Evolutionary conservation across 2,329 filamentous ascomycete genomes (phyloP).

Genomic region (Chlorencoelia australis): DNA sequence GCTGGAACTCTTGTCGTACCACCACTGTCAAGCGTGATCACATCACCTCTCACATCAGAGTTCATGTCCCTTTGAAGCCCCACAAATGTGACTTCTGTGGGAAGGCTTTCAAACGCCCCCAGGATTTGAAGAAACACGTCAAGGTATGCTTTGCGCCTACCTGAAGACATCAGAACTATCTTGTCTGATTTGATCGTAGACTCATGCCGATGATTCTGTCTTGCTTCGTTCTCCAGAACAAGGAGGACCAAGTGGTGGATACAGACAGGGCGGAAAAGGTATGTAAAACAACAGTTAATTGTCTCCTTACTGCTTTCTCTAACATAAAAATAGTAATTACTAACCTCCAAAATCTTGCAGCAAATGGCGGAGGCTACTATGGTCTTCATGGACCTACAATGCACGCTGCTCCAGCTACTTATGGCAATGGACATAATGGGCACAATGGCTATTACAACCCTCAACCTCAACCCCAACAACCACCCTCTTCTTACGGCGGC

Average conservation of each 20-base stretch:
- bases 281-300: conserved; percentile 20
- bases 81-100: conserved; percentile 99
- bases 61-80: conserved; percentile 97
- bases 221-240: conserved; percentile 34
- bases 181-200: conserved; percentile 35
- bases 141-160: conserved; percentile 44
- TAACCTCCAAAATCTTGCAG: conserved; percentile 27
- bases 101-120: conserved; percentile 97
- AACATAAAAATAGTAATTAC: conserved; percentile 23
- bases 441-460: conserved; percentile 42
- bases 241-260: conserved; percentile 30
- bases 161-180: background rate
- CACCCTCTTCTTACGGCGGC: conserved; percentile 42
- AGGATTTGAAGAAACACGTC: conserved; percentile 98
- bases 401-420: conserved; percentile 41
- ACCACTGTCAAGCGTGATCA: conserved; percentile 98
- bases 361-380: conserved; percentile 39
- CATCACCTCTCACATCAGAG: conserved; percentile 97
- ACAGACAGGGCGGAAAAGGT: conserved; percentile 39
- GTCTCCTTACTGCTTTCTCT: conserved; percentile 19
- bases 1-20: conserved; percentile 92
- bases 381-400: conserved; percentile 54
- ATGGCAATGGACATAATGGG: conserved; percentile 42
- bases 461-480: conserved; percentile 25
- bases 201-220: conserved; percentile 90